These are phyloP conservation scores for Ganoderma leucocontextum DNA, from an alignment of 1,284 basidiomycete genomes.

Conservation along the genomic window DNA sequence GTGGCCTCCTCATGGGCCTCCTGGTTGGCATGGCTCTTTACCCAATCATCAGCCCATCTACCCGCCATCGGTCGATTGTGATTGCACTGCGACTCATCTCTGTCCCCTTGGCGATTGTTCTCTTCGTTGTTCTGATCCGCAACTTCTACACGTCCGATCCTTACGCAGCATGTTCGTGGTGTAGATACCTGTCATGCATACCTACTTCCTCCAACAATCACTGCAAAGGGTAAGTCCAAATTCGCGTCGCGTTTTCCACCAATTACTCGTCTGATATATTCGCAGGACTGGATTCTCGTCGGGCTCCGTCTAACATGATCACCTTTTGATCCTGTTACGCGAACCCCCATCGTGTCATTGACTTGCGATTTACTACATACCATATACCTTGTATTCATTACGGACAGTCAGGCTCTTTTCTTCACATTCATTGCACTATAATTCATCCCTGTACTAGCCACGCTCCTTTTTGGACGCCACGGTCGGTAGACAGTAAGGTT, in stretches of 20 bases:
- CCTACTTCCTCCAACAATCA: constrained; percentile 81
- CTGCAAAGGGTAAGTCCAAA: constrained; percentile 67
- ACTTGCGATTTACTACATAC: neutral
- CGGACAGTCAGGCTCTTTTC: constrained; percentile 1
- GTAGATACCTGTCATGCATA: constrained; percentile 89
- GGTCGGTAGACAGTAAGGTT: neutral
- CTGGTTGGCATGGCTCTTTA: constrained; percentile 86
- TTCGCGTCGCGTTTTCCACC: neutral
- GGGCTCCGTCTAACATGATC: neutral
- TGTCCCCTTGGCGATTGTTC: constrained; percentile 76
- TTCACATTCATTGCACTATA: neutral
- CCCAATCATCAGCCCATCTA: constrained; percentile 86
- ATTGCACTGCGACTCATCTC: constrained; percentile 81
- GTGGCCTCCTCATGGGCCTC: constrained; percentile 86
- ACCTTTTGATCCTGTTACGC: neutral
- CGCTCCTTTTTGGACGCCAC: neutral
- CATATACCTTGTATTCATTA: neutral
- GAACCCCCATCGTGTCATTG: neutral
- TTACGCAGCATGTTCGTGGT: constrained; percentile 89
- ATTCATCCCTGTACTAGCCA: too few species aligned
- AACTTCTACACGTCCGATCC: constrained; percentile 93
- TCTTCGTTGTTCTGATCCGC: constrained; percentile 83
- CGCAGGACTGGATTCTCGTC: constrained; percentile 7
- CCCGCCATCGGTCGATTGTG: constrained; percentile 76
- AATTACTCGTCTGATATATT: neutral